A percentile compares a stretch with the other conserved stretches of the same genome.
These are phyloP conservation scores for Sordaria brevicollis DNA, from an alignment of 495 filamentous ascomycete species.

Conservation along the genomic window DNA sequence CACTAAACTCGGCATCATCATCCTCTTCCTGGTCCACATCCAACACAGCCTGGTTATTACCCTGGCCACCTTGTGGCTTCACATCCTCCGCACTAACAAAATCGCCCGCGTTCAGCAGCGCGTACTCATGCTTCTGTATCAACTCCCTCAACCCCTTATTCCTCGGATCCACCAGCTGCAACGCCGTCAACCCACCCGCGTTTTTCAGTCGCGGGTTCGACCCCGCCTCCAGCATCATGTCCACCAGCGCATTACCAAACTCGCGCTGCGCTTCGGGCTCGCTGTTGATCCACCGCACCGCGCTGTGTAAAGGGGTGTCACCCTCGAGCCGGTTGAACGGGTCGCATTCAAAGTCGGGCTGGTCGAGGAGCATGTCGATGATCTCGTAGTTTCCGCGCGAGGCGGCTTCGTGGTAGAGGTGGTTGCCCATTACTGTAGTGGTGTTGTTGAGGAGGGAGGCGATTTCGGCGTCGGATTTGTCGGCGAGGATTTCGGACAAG, in stretches of 20 bases:
- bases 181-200: conserved; percentile 57
- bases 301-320: conserved; percentile 85
- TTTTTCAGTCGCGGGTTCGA: conserved; percentile 41
- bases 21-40: conserved; percentile 25
- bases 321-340: conserved; percentile 67
- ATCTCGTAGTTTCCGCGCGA: conserved; percentile 80
- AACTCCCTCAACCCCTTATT: conserved; percentile 56
- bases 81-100: conserved; percentile 31
- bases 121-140: conserved; percentile 72
- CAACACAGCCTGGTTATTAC: conserved; percentile 5
- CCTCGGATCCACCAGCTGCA: conserved; percentile 62
- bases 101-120: conserved; percentile 39
- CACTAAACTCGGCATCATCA: conserved; percentile 41
- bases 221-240: conserved; percentile 90
- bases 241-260: conserved; percentile 59
- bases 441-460: conserved; percentile 73
- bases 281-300: conserved; percentile 73
- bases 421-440: conserved; percentile 73
- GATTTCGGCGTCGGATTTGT: conserved; percentile 32
- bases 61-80: conserved; percentile 4
- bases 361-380: conserved; percentile 87
- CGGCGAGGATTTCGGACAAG: conserved; percentile 49
- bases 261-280: conserved; percentile 46
- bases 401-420: conserved; percentile 83
- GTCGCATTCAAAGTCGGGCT: conserved; percentile 91